Evolutionary conservation across 257 asterid genomes (phyloP), one percentile per base, ranked within the genome.

Genomic region (Forsythia suspensa): DNA sequence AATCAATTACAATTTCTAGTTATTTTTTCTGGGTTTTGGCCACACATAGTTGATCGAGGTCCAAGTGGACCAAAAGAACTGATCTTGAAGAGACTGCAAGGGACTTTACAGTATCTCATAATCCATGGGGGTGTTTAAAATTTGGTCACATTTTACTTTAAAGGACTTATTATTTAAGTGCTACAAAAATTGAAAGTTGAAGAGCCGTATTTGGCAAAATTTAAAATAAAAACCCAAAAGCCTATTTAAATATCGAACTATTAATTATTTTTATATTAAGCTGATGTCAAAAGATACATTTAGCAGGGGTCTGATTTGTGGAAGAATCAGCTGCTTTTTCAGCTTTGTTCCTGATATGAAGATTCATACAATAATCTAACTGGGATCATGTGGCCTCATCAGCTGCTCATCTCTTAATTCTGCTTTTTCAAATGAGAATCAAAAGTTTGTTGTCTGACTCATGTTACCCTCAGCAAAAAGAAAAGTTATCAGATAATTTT

Each of bases 281-380:
- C 67, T 59, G 67, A 59, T 59, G 67, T 20, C 67, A 59, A 24
- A 63, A 63, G 70, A 63, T 21, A 16, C 70, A 63, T 63, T 63
- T 63, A 63, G 4, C 70, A 29, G 18, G 70, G 70, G 40, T 24
- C 8, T 63, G 40, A 24, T 63, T 63, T 9, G 70, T 24, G 37
- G 70, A 63, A 63, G 70, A 63, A 63, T 63, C 13, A 9, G 40
- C 70, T 63, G 40, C 70, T 11, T 63, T 21, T 24, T 21, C 70
- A 24, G 40, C 39, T 63, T 63, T 63, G 11, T 63, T 8, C 9
- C 12, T 43, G 8, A 43, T 43, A 12, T 6, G 10, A 43, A 8
- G 10, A 43, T 43, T 13, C 51, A 43, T 43, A 12, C 8, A 6
- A 43, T 43, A 7, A 43, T 43, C 12, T 43, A 6, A 43, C 10